Base-by-base conservation (phyloP, 1,284 basidiomycete genomes). In the Ceratobasidium sp. region DNA sequence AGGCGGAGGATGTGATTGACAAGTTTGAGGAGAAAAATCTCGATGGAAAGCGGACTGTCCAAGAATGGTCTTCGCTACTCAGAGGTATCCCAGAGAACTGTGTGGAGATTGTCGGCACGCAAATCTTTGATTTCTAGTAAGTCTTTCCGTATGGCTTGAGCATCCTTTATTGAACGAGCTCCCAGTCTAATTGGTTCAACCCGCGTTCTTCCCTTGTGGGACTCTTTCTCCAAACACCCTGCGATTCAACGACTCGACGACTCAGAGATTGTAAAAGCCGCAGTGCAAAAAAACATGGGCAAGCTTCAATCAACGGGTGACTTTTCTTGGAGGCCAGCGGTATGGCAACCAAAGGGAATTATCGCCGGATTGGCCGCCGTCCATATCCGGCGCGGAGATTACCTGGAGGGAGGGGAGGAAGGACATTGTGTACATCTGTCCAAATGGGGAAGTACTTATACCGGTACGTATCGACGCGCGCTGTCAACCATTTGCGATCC, bases 71-170 rank as follows among this genome's bases (percentile, higher is more conserved):
- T 0, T 73, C 79, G 17, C 76, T 77, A 38, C 74, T 85, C 40
- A 74, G 75, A 13, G 71, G 75, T 15, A 78, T 81, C 25, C 76
- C 78, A 22, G 79, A 83, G 38, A 77, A 77, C 2, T 85, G 84
- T 70, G 77, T 86, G 6, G 79, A 83, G 71, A 73, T 84, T 15
- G 71, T 75, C 20, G 69, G 73, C 5, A 74, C 74, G 0, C 81
- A 81, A 29, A 67, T 82, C 0, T 83, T 85, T 62, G 79, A 82
- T 49, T 80, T 83, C 64, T 82, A 80, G 83, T 83, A 72, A 31
- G 68, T 60, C 2, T 1, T 0, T 15, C 15, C 13, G 12, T 27
- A 2, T 31, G 15, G 5, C 31, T n/a, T n/a, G 7, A 35, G 8
- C 49, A 13, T 8, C 6, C 38, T 20, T 58, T 13, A 58, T 20